phyloP scores from a whole-genome alignment of 2,329 filamentous ascomycete genomes.

The Fusarium sp. region DNA sequence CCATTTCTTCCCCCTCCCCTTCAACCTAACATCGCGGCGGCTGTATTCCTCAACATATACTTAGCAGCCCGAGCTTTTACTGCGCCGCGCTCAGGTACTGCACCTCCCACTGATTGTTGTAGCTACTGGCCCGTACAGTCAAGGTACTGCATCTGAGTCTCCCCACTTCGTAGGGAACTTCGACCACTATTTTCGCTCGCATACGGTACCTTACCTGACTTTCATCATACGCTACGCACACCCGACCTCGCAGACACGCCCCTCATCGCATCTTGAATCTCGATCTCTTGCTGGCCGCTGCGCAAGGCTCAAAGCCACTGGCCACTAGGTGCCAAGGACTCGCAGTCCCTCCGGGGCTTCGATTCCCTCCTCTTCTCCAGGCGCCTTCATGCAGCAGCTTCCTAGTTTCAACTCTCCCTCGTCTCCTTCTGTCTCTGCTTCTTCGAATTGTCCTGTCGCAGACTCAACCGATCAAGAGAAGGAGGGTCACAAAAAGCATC shows the following conservation, averaged over 20 bases:
- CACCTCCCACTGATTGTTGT: background rate
- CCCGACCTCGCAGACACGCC: slow-evolving; percentile 29
- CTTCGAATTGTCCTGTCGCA: slow-evolving; percentile 13
- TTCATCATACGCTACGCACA: slow-evolving; percentile 22
- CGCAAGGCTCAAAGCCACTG: slow-evolving; percentile 38
- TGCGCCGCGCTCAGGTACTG: slow-evolving; percentile 25
- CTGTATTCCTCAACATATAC: slow-evolving; percentile 26
- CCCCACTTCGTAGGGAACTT: slow-evolving; percentile 23
- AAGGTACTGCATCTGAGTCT: slow-evolving; percentile 3
- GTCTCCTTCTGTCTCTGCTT: slow-evolving; percentile 18
- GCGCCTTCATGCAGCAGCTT: slow-evolving; percentile 47
- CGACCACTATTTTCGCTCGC: slow-evolving; percentile 21
- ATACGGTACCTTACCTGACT: slow-evolving; percentile 12
- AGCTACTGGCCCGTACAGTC: background rate
- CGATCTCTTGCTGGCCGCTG: slow-evolving; percentile 41
- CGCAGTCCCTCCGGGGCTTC: slow-evolving; percentile 42
- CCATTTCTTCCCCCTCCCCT: slow-evolving; percentile 30
- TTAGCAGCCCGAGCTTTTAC: slow-evolving; percentile 22
- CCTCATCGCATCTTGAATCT: slow-evolving; percentile 44
- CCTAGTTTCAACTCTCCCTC: slow-evolving; percentile 37
- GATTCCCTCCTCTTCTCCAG: slow-evolving; percentile 40
- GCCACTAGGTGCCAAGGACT: slow-evolving; percentile 40
- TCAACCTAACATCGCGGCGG: slow-evolving; percentile 19
- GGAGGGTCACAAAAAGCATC: slow-evolving; percentile 13
- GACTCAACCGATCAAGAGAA: slow-evolving; percentile 30